These are phyloP conservation scores for Fusarium poae DNA, from an alignment of 2,329 filamentous ascomycete species.

Conservation along the genomic window DNA sequence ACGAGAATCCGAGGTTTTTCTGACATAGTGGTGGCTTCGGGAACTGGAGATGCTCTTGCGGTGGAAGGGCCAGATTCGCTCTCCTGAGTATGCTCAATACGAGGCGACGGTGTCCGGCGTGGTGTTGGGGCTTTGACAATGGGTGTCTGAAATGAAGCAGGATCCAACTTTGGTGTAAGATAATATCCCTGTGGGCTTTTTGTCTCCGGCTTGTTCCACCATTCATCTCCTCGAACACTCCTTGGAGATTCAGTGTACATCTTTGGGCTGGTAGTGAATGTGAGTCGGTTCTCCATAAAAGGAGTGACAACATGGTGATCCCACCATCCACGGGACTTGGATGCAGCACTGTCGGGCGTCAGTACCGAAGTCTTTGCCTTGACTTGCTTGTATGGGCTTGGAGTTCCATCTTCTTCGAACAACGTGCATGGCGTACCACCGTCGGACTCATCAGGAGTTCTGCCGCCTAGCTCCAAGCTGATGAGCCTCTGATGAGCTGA, in stretches of 20 bases:
- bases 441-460: slow-evolving; percentile 62
- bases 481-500: slow-evolving; percentile 53
- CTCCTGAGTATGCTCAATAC: slow-evolving; percentile 25
- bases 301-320: slow-evolving; percentile 80
- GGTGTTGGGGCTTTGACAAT: slow-evolving; percentile 56
- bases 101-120: slow-evolving; percentile 52
- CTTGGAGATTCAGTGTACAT: slow-evolving; percentile 51
- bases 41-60: slow-evolving; percentile 32
- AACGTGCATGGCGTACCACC: slow-evolving; percentile 72
- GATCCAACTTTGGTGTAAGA: slow-evolving; percentile 32
- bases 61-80: slow-evolving; percentile 41
- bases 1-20: slow-evolving; percentile 58
- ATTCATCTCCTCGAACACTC: slow-evolving; percentile 51
- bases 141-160: slow-evolving; percentile 49
- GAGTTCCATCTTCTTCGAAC: slow-evolving; percentile 76
- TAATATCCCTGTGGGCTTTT: slow-evolving; percentile 36
- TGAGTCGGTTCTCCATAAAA: slow-evolving; percentile 65
- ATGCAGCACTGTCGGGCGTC: slow-evolving; percentile 64
- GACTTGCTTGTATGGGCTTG: slow-evolving; percentile 55
- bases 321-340: slow-evolving; percentile 80
- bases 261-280: slow-evolving; percentile 58
- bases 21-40: slow-evolving; percentile 33
- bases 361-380: slow-evolving; percentile 55
- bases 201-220: slow-evolving; percentile 53
- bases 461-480: slow-evolving; percentile 52